Conservation (phyloP, 352 stramenopile genomes). For the Achlya hypogyna region DNA sequence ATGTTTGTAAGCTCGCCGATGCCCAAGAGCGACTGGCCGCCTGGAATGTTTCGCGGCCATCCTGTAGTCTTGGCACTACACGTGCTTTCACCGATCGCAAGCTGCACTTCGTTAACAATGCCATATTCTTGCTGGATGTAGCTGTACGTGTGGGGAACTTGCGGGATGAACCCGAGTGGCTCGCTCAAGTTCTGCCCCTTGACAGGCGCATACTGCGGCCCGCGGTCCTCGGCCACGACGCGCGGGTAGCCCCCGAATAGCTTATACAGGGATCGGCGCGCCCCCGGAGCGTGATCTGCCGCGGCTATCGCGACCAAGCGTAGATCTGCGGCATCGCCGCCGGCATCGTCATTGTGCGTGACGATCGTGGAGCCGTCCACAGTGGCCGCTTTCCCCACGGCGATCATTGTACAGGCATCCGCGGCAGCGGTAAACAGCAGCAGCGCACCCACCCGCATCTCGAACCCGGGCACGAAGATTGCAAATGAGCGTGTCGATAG, state of each 20-base stretch:
- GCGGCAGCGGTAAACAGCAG: neutral
- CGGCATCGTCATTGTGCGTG: conserved; percentile 21
- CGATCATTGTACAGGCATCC: conserved; percentile 18
- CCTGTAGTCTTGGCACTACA: conserved; percentile 31
- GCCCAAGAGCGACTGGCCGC: conserved; percentile 32
- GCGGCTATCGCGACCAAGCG: conserved; percentile 9
- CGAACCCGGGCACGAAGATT: neutral
- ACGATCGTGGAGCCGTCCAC: conserved; percentile 22
- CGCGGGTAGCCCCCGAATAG: conserved; percentile 14
- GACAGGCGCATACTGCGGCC: neutral
- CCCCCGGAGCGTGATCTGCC: neutral
- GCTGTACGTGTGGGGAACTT: conserved; percentile 52
- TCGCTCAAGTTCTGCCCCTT: neutral
- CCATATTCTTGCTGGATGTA: conserved; percentile 67
- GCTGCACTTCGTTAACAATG: conserved; percentile 60
- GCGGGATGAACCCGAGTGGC: conserved; percentile 32
- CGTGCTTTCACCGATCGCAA: conserved; percentile 62
- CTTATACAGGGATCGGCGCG: conserved; percentile 7
- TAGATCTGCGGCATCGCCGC: conserved; percentile 16
- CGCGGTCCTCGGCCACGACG: neutral
- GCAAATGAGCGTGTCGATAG: neutral
- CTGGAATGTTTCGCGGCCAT: conserved; percentile 20
- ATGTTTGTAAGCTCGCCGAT: conserved; percentile 43
- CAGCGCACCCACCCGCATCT: neutral
- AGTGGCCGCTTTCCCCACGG: conserved; percentile 14